Percentiles rank a stretch among this genome's conserved stretches.
phyloP scores from a whole-genome alignment of 1,139 yeast species.

The Suhomyces choctaworum region DNA sequence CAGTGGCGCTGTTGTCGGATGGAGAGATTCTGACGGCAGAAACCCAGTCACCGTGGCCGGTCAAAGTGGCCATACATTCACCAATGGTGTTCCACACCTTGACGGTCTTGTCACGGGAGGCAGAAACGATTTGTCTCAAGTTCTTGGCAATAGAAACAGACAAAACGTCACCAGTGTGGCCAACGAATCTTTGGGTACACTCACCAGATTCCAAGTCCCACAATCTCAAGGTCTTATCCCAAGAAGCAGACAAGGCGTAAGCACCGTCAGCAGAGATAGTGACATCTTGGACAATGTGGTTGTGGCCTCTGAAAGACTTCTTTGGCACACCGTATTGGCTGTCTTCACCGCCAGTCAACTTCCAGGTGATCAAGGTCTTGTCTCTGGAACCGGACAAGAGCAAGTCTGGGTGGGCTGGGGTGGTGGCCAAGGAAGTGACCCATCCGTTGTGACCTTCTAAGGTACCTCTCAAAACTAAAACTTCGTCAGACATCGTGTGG shows the following conservation, averaged over 20 bases:
- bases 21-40: conserved; percentile 97
- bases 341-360: conserved; percentile 94
- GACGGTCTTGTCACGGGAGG: conserved; percentile 98
- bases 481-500: conserved; percentile 71
- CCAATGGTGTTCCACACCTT: conserved; percentile 99
- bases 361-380: conserved; percentile 98
- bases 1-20: conserved; percentile 67
- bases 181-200: conserved; percentile 93
- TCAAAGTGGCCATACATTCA: conserved; percentile 93
- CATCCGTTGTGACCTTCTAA: conserved; percentile 86
- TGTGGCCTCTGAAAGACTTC: conserved; percentile 97
- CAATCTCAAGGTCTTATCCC: conserved; percentile 99
- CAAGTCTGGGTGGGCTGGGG: conserved; percentile 97
- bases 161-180: conserved; percentile 97
- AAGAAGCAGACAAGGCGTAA: conserved; percentile 97
- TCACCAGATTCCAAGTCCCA: conserved; percentile 98
- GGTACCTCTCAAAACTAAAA: conserved; percentile 99
- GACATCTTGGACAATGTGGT: conserved; percentile 98
- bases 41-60: conserved; percentile 99
- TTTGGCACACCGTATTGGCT: conserved; percentile 97
- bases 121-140: conserved; percentile 98
- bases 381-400: conserved; percentile 99
- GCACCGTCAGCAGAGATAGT: conserved; percentile 98
- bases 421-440: conserved; percentile 99
- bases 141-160: conserved; percentile 95